phyloP scores from a whole-genome alignment of 495 filamentous ascomycete genomes.

The Hypoxylon crocopeplum region DNA sequence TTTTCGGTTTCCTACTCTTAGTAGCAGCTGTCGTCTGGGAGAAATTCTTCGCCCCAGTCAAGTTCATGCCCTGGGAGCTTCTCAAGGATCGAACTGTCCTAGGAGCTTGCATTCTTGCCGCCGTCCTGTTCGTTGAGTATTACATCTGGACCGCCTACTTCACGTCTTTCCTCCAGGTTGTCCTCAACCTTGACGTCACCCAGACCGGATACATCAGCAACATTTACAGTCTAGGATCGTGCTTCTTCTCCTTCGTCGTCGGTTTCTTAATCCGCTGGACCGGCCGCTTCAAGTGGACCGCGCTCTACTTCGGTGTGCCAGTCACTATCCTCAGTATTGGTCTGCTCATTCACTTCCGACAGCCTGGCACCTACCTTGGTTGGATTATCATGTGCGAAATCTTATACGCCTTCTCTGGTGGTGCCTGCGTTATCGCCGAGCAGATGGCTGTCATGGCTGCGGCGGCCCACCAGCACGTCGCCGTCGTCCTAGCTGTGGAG shows the following conservation, averaged over 20 bases:
- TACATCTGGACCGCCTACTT: slow-evolving; percentile 67
- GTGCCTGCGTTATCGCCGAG: slow-evolving; percentile 63
- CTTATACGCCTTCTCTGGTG: slow-evolving; percentile 74
- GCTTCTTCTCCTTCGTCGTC: slow-evolving; percentile 60
- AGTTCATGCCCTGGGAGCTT: slow-evolving; percentile 65
- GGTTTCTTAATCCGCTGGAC: slow-evolving; percentile 62
- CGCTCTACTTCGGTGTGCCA: slow-evolving; percentile 63
- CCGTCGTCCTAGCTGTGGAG: slow-evolving; percentile 68
- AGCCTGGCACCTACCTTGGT: slow-evolving; percentile 60
- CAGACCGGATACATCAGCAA: slow-evolving; percentile 60
- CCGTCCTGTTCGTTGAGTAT: slow-evolving; percentile 63
- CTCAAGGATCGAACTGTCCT: slow-evolving; percentile 66
- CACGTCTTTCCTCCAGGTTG: slow-evolving; percentile 66
- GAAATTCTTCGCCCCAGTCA: slow-evolving; percentile 58
- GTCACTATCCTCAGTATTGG: slow-evolving; percentile 70
- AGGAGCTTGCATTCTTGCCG: slow-evolving; percentile 61
- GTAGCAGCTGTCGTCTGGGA: slow-evolving; percentile 64
- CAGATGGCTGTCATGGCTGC: slow-evolving; percentile 74
- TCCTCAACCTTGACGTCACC: slow-evolving; percentile 57
- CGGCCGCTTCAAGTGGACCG: slow-evolving; percentile 63
- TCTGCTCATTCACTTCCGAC: slow-evolving; percentile 78
- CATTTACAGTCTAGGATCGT: slow-evolving; percentile 57
- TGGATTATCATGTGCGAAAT: slow-evolving; percentile 81
- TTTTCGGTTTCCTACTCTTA: slow-evolving; percentile 60
- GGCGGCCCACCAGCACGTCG: slow-evolving; percentile 68